Conservation (phyloP, 2,329 filamentous ascomycete genomes). For the Colletotrichum melonis region DNA sequence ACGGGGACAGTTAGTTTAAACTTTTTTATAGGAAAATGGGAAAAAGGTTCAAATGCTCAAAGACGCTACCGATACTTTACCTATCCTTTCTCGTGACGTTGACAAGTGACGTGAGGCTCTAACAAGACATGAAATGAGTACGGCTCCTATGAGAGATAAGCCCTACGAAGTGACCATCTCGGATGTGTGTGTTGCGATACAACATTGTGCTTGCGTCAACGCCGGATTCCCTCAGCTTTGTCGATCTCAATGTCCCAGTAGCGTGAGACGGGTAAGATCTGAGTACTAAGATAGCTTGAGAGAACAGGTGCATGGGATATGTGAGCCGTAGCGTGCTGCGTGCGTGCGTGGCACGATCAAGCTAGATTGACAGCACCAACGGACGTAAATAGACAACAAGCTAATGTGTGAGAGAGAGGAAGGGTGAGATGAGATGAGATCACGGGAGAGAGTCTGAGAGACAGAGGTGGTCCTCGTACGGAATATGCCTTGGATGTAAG, state of each 20-base stretch:
- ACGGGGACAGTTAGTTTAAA: neutral
- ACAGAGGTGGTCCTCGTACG: too few relatives aligned
- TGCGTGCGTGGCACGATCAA: neutral
- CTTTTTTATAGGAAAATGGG: neutral
- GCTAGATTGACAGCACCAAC: neutral
- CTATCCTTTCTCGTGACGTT: neutral
- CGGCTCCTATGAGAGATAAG: too few relatives aligned
- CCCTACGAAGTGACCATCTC: too few relatives aligned
- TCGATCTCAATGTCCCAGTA: neutral
- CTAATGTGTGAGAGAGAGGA: neutral
- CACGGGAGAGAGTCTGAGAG: too few relatives aligned
- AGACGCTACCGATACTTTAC: neutral
- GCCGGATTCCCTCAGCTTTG: neutral
- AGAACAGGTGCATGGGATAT: neutral
- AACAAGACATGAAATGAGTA: too few relatives aligned
- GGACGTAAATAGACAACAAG: neutral
- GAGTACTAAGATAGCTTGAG: neutral
- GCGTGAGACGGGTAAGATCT: neutral
- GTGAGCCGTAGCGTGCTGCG: neutral
- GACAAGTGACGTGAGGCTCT: neutral
- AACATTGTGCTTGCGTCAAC: neutral
- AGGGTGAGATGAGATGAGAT: too few relatives aligned
- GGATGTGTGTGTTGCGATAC: neutral
- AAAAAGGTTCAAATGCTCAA: neutral
- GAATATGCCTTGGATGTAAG: neutral